phyloP scores from a whole-genome alignment of 1,284 basidiomycete species.

The Pyrrhoderma lamaoense region DNA sequence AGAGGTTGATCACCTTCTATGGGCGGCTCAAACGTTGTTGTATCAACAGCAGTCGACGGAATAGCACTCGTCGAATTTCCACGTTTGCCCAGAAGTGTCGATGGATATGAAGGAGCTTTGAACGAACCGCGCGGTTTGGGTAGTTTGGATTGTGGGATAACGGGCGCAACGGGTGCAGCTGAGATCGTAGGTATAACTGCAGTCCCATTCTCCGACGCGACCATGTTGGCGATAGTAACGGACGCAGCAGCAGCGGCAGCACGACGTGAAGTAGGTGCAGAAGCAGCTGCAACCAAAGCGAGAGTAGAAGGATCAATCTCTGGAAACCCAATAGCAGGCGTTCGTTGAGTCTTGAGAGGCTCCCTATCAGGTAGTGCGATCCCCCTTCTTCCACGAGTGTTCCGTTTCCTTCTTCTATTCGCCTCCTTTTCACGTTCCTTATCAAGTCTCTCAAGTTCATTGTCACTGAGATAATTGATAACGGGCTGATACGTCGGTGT shows the following conservation, averaged over 20 bases:
- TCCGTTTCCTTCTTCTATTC: constrained; percentile 77
- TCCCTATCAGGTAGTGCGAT: constrained; percentile 90
- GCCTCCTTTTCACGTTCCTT: constrained; percentile 92
- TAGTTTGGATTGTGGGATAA: constrained; percentile 42
- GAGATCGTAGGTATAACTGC: constrained; percentile 39
- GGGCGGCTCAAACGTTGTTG: constrained; percentile 46
- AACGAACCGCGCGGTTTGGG: constrained; percentile 67
- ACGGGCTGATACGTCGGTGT: constrained; percentile 80
- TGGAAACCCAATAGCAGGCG: constrained; percentile 77
- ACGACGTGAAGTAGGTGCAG: constrained; percentile 62
- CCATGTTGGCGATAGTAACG: constrained; percentile 75
- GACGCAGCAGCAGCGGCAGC: constrained; percentile 82
- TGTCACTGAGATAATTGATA: constrained; percentile 83
- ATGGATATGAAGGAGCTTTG: constrained; percentile 57
- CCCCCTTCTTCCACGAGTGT: constrained; percentile 85
- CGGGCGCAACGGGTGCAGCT: constrained; percentile 38
- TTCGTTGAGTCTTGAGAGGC: constrained; percentile 85
- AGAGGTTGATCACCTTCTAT: constrained; percentile 50
- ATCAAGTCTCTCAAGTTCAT: constrained; percentile 84
- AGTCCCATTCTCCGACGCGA: constrained; percentile 72
- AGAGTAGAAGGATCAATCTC: constrained; percentile 65
- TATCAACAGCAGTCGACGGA: constrained; percentile 58
- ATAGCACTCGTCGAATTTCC: constrained; percentile 52
- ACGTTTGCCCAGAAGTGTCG: constrained; percentile 48
- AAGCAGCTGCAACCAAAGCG: constrained; percentile 53